Percentiles rank a stretch among this genome's conserved stretches.
Evolutionary conservation across 352 stramenopile species (phyloP).

Genomic region (Globisporangium alternatum): DNA sequence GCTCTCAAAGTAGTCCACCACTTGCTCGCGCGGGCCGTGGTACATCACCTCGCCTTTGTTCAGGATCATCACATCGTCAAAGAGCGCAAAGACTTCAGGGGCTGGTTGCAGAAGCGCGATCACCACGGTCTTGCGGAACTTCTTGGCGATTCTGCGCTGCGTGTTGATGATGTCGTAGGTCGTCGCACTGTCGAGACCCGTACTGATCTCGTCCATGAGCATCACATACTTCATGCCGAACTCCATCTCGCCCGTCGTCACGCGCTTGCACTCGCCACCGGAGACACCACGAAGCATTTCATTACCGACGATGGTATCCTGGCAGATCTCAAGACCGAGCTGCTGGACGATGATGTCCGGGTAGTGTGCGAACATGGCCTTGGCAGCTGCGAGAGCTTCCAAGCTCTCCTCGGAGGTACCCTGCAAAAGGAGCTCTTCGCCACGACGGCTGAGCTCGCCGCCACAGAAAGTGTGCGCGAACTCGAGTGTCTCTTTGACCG

Average conservation of each 20-base stretch:
- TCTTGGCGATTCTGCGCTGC: constrained; percentile 37
- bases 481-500: too few relatives aligned
- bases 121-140: constrained; percentile 40
- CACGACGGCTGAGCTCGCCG: too few relatives aligned
- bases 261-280: constrained; percentile 58
- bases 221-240: constrained; percentile 73
- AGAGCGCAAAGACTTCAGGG: constrained; percentile 50
- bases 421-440: too few relatives aligned
- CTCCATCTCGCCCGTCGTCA: constrained; percentile 68
- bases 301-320: constrained; percentile 10
- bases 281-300: constrained; percentile 53
- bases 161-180: constrained; percentile 55
- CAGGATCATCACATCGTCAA: constrained; percentile 51
- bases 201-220: constrained; percentile 81
- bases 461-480: too few relatives aligned
- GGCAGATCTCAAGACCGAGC: too few relatives aligned
- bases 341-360: too few relatives aligned
- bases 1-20: constrained; percentile 26
- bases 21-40: constrained; percentile 38
- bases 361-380: too few relatives aligned
- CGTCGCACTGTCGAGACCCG: constrained; percentile 53
- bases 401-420: too few relatives aligned
- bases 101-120: constrained; percentile 52
- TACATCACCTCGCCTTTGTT: constrained; percentile 59
- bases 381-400: too few relatives aligned